Evolutionary conservation across 2,329 filamentous ascomycete genomes (phyloP).

Genomic region (Eutypella sp.): DNA sequence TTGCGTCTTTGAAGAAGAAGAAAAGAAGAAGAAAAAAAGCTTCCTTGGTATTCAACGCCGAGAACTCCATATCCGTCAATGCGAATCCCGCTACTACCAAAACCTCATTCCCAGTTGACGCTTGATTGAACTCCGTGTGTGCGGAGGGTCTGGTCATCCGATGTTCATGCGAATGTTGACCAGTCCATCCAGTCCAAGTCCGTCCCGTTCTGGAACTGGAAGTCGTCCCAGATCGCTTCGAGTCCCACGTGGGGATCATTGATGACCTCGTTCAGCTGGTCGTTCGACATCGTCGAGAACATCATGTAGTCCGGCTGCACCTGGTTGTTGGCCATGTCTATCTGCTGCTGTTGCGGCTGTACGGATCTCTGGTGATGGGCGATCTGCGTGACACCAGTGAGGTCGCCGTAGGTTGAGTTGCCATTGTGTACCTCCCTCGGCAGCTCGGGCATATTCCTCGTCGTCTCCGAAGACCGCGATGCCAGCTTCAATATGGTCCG

Average conservation of each 20-base stretch:
- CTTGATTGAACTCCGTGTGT: too few relatives aligned
- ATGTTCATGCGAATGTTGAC: conserved; percentile 18
- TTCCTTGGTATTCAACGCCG: too few relatives aligned
- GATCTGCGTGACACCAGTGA: conserved; percentile 12
- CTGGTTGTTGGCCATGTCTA: conserved; percentile 17
- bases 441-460: conserved; percentile 12
- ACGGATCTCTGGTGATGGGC: conserved; percentile 7
- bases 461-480: conserved; percentile 20
- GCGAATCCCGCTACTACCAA: too few relatives aligned
- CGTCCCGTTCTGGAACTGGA: conserved; percentile 27
- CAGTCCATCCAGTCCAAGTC: conserved; percentile 32
- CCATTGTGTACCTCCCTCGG: conserved; percentile 14
- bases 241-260: conserved; percentile 28
- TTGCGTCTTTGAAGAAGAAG: too few relatives aligned
- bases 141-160: too few relatives aligned
- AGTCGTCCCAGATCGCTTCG: conserved; percentile 28
- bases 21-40: too few relatives aligned
- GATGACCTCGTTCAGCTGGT: conserved; percentile 29
- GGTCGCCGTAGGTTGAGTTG: conserved; percentile 14
- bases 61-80: too few relatives aligned
- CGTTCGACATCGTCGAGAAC: conserved; percentile 31
- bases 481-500: conserved; percentile 40
- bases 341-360: conserved; percentile 13
- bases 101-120: too few relatives aligned
- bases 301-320: conserved; percentile 24